A percentile compares a stretch with the other conserved stretches of the same genome.
phyloP scores from a whole-genome alignment of 495 filamentous ascomycete genomes.

The Bacidia gigantensis region DNA sequence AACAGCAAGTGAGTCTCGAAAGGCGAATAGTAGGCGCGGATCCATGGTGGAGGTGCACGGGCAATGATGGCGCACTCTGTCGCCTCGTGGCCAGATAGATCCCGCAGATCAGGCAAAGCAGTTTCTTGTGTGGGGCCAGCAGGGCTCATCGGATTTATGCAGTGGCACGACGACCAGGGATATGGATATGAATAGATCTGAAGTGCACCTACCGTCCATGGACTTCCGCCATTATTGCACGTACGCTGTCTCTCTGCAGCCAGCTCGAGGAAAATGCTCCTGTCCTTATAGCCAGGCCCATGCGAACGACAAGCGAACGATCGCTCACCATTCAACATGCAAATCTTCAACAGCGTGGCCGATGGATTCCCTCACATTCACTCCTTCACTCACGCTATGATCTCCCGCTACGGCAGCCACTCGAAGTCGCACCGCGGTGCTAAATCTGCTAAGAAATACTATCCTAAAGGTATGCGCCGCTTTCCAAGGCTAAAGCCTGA shows the following conservation, averaged over 20 bases:
- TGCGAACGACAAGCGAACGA: too few relatives aligned
- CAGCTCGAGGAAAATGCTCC: not conserved
- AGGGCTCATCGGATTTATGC: not conserved
- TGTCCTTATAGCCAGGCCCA: not conserved
- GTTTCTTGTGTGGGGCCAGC: not conserved
- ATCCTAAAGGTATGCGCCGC: not conserved
- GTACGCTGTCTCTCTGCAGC: too few relatives aligned
- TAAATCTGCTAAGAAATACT: conserved; percentile 2
- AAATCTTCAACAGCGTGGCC: conserved; percentile 5
- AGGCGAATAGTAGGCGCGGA: not conserved
- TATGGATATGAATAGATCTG: not conserved
- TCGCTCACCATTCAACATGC: not conserved
- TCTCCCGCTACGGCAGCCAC: conserved; percentile 1
- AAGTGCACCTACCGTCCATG: not conserved
- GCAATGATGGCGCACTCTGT: not conserved
- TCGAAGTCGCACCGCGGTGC: not conserved
- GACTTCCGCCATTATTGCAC: too few relatives aligned
- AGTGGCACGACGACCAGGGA: not conserved
- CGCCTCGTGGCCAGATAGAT: not conserved
- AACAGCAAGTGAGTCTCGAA: not conserved
- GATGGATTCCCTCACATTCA: conserved; percentile 1
- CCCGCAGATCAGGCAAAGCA: not conserved
- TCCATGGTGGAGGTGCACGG: not conserved
- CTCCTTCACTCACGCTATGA: conserved; percentile 1
- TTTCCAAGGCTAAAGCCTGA: not conserved